Evolutionary conservation across 2,329 filamentous ascomycete species (phyloP), one percentile per base, ranked within the genome.

Genomic region (Rhinocladiella mackenziei): DNA sequence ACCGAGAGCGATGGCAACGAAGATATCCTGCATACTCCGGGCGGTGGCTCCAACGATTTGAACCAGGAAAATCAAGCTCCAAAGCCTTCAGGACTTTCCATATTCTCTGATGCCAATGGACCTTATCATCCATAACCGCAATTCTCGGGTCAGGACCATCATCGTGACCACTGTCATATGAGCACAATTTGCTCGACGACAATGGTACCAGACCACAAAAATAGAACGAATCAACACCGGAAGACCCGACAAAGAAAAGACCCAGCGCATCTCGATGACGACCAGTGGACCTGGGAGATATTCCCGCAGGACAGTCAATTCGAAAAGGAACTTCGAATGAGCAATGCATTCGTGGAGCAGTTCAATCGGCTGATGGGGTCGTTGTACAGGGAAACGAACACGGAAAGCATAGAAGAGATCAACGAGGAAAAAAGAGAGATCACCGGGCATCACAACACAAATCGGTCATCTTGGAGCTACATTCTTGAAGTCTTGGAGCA

Each of bases 121-220:
- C 26, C 26, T 9, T 52, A 45, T 29, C 49, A 52, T 26, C 45
- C 41, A 11, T 52, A 45, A 20, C 49, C 49, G 11, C 30, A 14
- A 26, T 52, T 19, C 31, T 20, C 18, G 23, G 41, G 49, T 17
- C 33, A 52, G 29, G 48, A 52, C 26, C 49, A 52, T 33, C 49
- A 52, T 13, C 28, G 28, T 11, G 43, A 39, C 22, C 15, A 9
- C 18, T 39, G 26, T 31, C 14, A 14, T 13, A 15, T 6, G 23
- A 7, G 23, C 7, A 7, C 23, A 11, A 11, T 7, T 7, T 26
- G 9, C 9, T 37, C 34, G 34, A 26, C 23, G 10, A 15, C 14
- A 11, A 14, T 11, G 10, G 32, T 4, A 3, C 17, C 5, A 10
- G 32, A 13, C 18, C 4, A 35, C 9, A 14, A 7, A 20, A 19